A percentile compares a stretch with the other conserved stretches of the same genome.
Conservation (phyloP, 2,329 filamentous ascomycete species). For the Fusarium lateritium region DNA sequence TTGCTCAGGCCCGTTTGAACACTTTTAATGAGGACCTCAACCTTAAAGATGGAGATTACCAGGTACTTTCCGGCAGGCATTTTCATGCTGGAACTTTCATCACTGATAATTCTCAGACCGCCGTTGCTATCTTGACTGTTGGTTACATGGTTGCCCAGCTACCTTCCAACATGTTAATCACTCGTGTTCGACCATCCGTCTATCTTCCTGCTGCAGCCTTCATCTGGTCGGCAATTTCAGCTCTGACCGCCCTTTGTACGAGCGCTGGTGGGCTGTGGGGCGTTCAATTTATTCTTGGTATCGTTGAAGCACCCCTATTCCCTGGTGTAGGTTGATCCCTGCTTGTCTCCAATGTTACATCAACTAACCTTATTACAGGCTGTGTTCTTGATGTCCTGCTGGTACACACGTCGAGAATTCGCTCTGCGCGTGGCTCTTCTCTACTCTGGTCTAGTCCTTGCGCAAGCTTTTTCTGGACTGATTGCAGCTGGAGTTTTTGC, state of each 20-base stretch:
- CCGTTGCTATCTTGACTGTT: slow-evolving; percentile 36
- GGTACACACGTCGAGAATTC: slow-evolving; percentile 77
- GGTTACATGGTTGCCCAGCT: slow-evolving; percentile 41
- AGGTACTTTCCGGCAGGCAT: neutral
- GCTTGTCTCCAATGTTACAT: fast-evolving
- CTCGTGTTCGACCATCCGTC: slow-evolving; percentile 29
- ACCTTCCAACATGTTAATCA: slow-evolving; percentile 40
- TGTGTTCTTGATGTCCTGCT: slow-evolving; percentile 59
- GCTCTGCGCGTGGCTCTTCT: slow-evolving; percentile 71
- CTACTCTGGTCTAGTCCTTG: slow-evolving; percentile 72
- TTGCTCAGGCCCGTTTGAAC: slow-evolving; percentile 38
- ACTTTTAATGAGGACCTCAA: slow-evolving; percentile 38
- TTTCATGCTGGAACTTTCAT: neutral
- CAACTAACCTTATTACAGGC: neutral
- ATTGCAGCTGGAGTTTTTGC: slow-evolving; percentile 71
- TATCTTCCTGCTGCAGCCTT: slow-evolving; percentile 31
- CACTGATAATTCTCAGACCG: slow-evolving; percentile 20
- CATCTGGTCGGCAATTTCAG: slow-evolving; percentile 34
- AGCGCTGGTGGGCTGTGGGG: slow-evolving; percentile 33
- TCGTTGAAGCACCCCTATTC: slow-evolving; percentile 34
- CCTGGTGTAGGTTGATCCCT: slow-evolving; percentile 30
- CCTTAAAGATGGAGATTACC: slow-evolving; percentile 38
- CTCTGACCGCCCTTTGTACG: slow-evolving; percentile 30
- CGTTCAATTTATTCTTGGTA: slow-evolving; percentile 37
- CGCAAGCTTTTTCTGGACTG: slow-evolving; percentile 75